Evolutionary conservation across 257 asterid genomes (phyloP).

Genomic region (Ligustrum vulgare): DNA sequence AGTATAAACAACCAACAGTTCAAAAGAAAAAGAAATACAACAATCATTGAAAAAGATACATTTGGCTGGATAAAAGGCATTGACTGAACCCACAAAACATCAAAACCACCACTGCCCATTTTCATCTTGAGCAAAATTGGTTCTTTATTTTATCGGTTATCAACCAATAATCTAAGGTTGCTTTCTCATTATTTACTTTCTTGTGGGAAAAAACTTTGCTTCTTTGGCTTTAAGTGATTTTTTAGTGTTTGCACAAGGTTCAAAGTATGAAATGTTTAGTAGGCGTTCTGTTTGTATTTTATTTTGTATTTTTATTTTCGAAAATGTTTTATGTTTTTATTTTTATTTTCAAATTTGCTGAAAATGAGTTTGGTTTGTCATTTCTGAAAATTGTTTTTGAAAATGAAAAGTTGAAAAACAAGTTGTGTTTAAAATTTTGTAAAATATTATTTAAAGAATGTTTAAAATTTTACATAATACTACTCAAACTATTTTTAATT

Average conservation of each 20-base stretch:
- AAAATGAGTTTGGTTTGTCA: too few species aligned
- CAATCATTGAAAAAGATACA: slow-evolving; percentile 43
- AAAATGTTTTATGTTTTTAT: too few species aligned
- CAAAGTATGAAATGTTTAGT: too few species aligned
- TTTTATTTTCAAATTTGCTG: too few species aligned
- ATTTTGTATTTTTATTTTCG: too few species aligned
- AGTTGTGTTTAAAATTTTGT: too few species aligned
- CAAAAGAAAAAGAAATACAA: slow-evolving; percentile 25
- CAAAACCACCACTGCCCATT: slow-evolving; percentile 50
- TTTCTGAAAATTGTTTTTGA: too few species aligned
- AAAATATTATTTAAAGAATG: too few species aligned
- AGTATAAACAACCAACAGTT: slow-evolving; percentile 30
- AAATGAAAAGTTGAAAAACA: too few species aligned
- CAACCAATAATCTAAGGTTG: slow-evolving; percentile 58
- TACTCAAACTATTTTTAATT: too few species aligned
- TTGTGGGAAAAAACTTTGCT: neutral
- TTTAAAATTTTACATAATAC: too few species aligned
- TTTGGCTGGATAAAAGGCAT: slow-evolving; percentile 51
- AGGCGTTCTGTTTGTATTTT: too few species aligned
- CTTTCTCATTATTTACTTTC: neutral
- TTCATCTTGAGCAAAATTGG: slow-evolving; percentile 29
- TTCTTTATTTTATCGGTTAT: slow-evolving; percentile 42
- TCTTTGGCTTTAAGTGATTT: slow-evolving; percentile 23
- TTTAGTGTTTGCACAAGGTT: slow-evolving; percentile 14
- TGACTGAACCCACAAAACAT: slow-evolving; percentile 53